These are phyloP conservation scores for Elymus sibiricus DNA, from an alignment of 176 grass and related monocot genomes.

Conservation along the genomic window DNA sequence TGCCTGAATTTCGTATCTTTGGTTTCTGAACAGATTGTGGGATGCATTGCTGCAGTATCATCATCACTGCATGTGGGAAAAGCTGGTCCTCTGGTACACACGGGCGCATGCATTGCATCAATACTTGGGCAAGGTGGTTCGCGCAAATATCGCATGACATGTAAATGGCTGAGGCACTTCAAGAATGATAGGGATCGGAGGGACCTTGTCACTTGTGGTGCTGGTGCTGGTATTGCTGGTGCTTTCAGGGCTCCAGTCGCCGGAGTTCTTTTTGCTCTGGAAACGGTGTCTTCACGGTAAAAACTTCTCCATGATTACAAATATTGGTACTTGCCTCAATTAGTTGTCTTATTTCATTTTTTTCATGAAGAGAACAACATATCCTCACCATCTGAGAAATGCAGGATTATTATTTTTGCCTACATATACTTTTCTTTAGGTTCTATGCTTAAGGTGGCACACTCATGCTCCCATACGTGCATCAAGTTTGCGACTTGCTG, in stretches of 20 bases:
- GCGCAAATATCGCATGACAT: conserved; percentile 64
- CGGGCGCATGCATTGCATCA: conserved; percentile 82
- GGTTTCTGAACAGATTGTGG: conserved; percentile 60
- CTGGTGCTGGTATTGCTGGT: conserved; percentile 85
- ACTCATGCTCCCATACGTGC: background rate
- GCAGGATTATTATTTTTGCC: background rate
- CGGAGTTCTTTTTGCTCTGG: conserved; percentile 89
- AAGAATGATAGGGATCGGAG: conserved; percentile 94
- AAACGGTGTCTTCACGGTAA: conserved; percentile 95
- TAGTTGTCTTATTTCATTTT: background rate
- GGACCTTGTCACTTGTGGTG: conserved; percentile 88
- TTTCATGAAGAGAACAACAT: background rate
- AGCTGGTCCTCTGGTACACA: conserved; percentile 90
- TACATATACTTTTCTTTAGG: background rate
- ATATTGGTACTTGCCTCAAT: background rate
- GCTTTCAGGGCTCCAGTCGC: conserved; percentile 87
- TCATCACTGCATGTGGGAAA: conserved; percentile 91
- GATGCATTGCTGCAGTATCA: conserved; percentile 87
- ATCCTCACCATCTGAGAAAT: background rate
- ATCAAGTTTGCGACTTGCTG: background rate
- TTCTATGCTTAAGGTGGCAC: background rate
- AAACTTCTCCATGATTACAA: conserved; percentile 12
- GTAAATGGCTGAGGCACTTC: conserved; percentile 86
- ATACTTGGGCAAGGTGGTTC: conserved; percentile 89
- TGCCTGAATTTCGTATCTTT: conserved; percentile 3